A percentile compares a stretch with the other conserved stretches of the same genome.
phyloP scores from a whole-genome alignment of 495 filamentous ascomycete species.

The Neurospora sp. region DNA sequence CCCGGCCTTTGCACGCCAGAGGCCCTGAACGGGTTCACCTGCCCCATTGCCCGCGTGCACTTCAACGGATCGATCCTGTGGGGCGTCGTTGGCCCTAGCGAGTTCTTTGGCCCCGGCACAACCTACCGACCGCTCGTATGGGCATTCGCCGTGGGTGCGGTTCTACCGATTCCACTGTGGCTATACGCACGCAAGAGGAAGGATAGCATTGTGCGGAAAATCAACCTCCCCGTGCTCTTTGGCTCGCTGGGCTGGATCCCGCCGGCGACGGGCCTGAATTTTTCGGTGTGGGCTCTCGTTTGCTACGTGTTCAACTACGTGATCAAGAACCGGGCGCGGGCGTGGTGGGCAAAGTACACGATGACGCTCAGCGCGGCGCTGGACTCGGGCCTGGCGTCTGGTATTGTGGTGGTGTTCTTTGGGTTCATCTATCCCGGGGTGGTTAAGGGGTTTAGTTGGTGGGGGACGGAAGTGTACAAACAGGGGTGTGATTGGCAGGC shows the following conservation, averaged over 20 bases:
- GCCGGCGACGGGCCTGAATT: slow-evolving; percentile 76
- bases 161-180: slow-evolving; percentile 61
- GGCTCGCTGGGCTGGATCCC: slow-evolving; percentile 72
- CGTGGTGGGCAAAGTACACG: slow-evolving; percentile 84
- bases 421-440: slow-evolving; percentile 63
- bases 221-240: slow-evolving; percentile 64
- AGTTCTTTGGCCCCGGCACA: slow-evolving; percentile 65
- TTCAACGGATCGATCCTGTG: slow-evolving; percentile 85
- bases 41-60: slow-evolving; percentile 77
- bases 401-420: slow-evolving; percentile 74
- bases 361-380: slow-evolving; percentile 78
- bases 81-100: slow-evolving; percentile 70
- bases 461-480: slow-evolving; percentile 66
- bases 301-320: slow-evolving; percentile 75
- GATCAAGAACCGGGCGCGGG: slow-evolving; percentile 51
- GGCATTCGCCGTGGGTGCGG: slow-evolving; percentile 66
- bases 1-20: slow-evolving; percentile 65
- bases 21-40: slow-evolving; percentile 78
- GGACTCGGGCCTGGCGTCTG: slow-evolving; percentile 71
- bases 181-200: slow-evolving; percentile 41
- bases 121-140: slow-evolving; percentile 62
- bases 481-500: slow-evolving; percentile 56
- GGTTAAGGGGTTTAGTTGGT: slow-evolving; percentile 57
- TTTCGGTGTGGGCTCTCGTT: slow-evolving; percentile 70
- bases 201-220: slow-evolving; percentile 46